Evolutionary conservation across 2,329 filamentous ascomycete species (phyloP).

Genomic region (Aspergillus clavatus): DNA sequence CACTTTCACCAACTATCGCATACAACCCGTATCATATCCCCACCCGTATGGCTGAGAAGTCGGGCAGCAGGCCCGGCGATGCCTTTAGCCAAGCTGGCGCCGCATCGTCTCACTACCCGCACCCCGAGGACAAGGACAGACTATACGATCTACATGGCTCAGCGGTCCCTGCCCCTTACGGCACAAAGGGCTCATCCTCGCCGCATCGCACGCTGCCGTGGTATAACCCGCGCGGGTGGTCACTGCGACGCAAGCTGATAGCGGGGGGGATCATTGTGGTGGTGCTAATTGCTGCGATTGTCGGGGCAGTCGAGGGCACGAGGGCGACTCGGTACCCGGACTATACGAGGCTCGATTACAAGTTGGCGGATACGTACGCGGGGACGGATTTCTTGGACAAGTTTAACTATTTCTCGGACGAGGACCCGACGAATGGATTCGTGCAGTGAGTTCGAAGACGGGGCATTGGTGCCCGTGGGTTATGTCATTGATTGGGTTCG

Average conservation of each 20-base stretch:
- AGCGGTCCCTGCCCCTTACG: constrained; percentile 10
- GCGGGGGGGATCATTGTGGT: constrained; percentile 35
- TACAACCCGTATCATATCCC: background rate
- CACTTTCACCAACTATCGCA: background rate
- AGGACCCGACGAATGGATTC: constrained; percentile 44
- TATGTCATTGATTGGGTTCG: background rate
- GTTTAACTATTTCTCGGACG: constrained; percentile 43
- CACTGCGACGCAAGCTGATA: constrained; percentile 49
- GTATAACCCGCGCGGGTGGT: constrained; percentile 53
- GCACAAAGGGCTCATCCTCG: constrained; percentile 4
- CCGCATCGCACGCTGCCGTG: constrained; percentile 13
- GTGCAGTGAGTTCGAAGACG: constrained; percentile 49
- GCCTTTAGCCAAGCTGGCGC: constrained; percentile 20
- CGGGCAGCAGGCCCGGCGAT: constrained; percentile 11
- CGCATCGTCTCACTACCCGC: constrained; percentile 18
- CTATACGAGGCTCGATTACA: constrained; percentile 40
- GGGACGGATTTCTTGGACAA: constrained; percentile 42
- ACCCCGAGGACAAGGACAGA: too few species aligned
- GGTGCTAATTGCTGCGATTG: constrained; percentile 47
- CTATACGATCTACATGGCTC: constrained; percentile 15
- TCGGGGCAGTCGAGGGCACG: constrained; percentile 39
- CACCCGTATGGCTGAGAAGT: constrained; percentile 11
- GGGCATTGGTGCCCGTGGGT: too few species aligned
- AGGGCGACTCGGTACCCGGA: constrained; percentile 40
- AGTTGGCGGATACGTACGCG: constrained; percentile 39